Evolutionary conservation across 352 stramenopile genomes (phyloP), one percentile per base, ranked within the genome.

Genomic region (Ophiocytium majus): DNA sequence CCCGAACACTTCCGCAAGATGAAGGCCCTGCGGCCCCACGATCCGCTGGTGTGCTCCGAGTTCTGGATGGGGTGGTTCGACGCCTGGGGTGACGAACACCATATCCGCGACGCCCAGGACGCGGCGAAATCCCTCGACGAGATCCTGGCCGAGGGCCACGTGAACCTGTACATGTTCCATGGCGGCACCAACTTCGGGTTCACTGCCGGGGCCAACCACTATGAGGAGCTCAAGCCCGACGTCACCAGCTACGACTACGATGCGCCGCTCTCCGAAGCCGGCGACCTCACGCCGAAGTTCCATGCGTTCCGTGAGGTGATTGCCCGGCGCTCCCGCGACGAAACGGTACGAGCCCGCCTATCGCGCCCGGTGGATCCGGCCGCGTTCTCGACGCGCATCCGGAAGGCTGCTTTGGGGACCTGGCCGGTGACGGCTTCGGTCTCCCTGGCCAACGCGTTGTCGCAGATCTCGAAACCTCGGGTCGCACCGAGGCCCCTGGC

Each of bases 111-210:
- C 90, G 32, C 36, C 83, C 49, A 63, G 88, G 19, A 66, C 71
- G 17, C 32, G 87, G 50, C 43, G 83, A 17, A 10, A 71, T 23
- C 23, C 57, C 23, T 79, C 74, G 74, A 79, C 33, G 85, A 86
- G 87, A 43, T 91, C 32, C n/a, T 33, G 5, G 0, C 76, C 33
- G 88, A 89, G 80, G 43, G 78, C 10, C 84, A 37, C n/a, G 37
- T 91, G 19, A 91, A 85, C 85, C 84, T 91, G 35, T 91, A 91
- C 75, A 91, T 91, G 89, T 86, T 84, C 23, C 87, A 91, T 79
- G 89, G 89, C n/a, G 89, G 89, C 57, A 91, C 89, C 19, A 91
- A 91, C 82, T 91, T 86, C 43, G 89, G 86, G 43, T 91, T 90
- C 82, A 90, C 82, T 66, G 50, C 74, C 35, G 89, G 89, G 57